Conservation (phyloP, 2,329 filamentous ascomycete genomes). For the Fusarium sp. region DNA sequence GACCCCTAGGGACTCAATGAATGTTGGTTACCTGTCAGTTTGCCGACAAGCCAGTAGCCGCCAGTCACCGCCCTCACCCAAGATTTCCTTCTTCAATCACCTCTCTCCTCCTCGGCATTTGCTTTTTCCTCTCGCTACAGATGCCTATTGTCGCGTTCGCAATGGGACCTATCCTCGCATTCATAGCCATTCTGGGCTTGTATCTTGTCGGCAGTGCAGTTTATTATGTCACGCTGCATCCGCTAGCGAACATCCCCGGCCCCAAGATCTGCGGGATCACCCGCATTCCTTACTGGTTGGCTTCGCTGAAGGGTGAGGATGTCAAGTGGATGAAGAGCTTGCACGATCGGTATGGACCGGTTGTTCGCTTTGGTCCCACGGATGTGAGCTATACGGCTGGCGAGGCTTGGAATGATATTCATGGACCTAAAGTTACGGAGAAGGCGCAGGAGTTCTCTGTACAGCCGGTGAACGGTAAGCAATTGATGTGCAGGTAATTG, state of each 20-base stretch:
- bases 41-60: background rate
- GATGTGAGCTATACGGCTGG: constrained; percentile 13
- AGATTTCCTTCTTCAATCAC: background rate
- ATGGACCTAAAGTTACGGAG: constrained; percentile 5
- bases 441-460: constrained; percentile 10
- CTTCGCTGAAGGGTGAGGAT: background rate
- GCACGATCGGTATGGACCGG: constrained; percentile 15
- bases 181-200: background rate
- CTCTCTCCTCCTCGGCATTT: background rate
- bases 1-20: background rate
- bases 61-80: background rate
- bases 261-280: constrained; percentile 14
- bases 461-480: constrained; percentile 5
- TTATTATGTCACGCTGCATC: constrained; percentile 12
- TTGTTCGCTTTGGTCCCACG: constrained; percentile 17
- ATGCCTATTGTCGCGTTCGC: background rate
- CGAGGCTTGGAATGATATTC: constrained; percentile 19
- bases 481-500: accelerated
- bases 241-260: constrained; percentile 12
- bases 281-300: constrained; percentile 13
- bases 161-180: background rate
- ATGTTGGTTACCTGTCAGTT: background rate
- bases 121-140: background rate
- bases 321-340: constrained; percentile 8
- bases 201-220: background rate